Percentiles rank a stretch among this genome's conserved stretches.
Evolutionary conservation across 768 basidiomycete genomes (phyloP).

Genomic region (Boletus sp.): DNA sequence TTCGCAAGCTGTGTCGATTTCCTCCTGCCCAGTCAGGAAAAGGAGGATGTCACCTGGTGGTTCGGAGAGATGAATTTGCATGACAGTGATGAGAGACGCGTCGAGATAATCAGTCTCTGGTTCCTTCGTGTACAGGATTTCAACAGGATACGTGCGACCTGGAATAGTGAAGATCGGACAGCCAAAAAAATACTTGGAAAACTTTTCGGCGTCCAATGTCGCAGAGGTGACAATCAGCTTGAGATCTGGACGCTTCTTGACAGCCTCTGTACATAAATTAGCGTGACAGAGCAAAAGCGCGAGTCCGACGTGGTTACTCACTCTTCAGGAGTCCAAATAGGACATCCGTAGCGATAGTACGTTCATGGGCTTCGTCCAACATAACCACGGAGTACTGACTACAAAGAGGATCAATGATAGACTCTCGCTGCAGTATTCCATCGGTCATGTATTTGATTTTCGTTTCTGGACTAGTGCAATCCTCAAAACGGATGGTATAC

Average conservation of each 20-base stretch:
- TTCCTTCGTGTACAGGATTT: slow-evolving; percentile 97
- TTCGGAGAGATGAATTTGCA: slow-evolving; percentile 99
- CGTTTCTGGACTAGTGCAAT: slow-evolving; percentile 97
- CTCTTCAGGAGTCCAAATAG: slow-evolving; percentile 89
- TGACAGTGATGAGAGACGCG: slow-evolving; percentile 96
- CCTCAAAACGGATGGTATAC: slow-evolving; percentile 98
- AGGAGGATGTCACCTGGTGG: slow-evolving; percentile 95
- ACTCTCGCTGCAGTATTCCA: slow-evolving; percentile 98
- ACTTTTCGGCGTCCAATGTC: slow-evolving; percentile 98
- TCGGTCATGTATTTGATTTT: slow-evolving; percentile 99
- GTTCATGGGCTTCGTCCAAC: slow-evolving; percentile 98
- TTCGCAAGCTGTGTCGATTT: slow-evolving; percentile 97
- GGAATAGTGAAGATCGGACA: slow-evolving; percentile 99
- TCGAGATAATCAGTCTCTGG: slow-evolving; percentile 97
- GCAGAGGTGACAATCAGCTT: slow-evolving; percentile 99
- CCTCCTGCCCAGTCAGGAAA: slow-evolving; percentile 98
- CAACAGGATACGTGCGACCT: slow-evolving; percentile 98
- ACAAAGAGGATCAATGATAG: slow-evolving; percentile 91
- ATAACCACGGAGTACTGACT: slow-evolving; percentile 93
- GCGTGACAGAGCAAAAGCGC: slow-evolving; percentile 9
- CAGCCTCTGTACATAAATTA: slow-evolving; percentile 62
- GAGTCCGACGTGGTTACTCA: slow-evolving; percentile 19
- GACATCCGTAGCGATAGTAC: slow-evolving; percentile 98
- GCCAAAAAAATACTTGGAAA: slow-evolving; percentile 98
- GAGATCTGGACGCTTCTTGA: slow-evolving; percentile 91